Base-by-base conservation (phyloP, 129 eudicot genomes). In the Flaveria ramosissima region DNA sequence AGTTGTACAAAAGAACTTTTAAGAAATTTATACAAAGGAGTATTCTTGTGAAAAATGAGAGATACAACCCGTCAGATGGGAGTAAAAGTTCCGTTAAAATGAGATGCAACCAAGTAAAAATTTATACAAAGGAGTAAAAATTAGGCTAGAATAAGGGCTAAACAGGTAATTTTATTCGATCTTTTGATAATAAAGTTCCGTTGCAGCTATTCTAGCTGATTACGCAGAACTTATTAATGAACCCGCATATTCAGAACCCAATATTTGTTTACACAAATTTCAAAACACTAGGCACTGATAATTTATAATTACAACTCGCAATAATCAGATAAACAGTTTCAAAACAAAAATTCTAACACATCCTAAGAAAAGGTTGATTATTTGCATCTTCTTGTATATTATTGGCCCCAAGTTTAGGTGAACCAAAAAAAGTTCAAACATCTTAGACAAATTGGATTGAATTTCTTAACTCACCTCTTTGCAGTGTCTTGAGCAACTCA, bases 401-500 rank as follows among this genome's bases (percentile, higher is more conserved):
- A 2, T 57, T 8, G 15, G 32, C 9, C 64, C 15, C 64, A 57
- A 57, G 15, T 56, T 19, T 8, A 16, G n/a, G 57, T 52, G 21
- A 21, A 56, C 10, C 9, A 57, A 14, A 20, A 57, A 9, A 21
- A 9, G 63, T 7, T 56, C 11, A 16, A 11, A 13, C 41, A 39
- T 16, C 26, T 46, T 21, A 50, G 24, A 50, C n/a, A 48, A 50
- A 48, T 6, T 72, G 65, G 10, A 20, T n/a, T 0, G 2, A 72
- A 72, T 30, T 72, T 52, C 27, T 19, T 30, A 52, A 68, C 88
- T 65, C 77, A 82, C 98, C 98, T 89, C 91, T 89, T 64, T 94
- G 98, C 83, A 94, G 76, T 67, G 96, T 89, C 76, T 77, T 84
- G 16, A 94, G 87, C 87, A 94, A 77, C 88, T 91, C 97, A 56